Evolutionary conservation across 805 yeast genomes (phyloP).

Genomic region (Suhomyces sp.): DNA sequence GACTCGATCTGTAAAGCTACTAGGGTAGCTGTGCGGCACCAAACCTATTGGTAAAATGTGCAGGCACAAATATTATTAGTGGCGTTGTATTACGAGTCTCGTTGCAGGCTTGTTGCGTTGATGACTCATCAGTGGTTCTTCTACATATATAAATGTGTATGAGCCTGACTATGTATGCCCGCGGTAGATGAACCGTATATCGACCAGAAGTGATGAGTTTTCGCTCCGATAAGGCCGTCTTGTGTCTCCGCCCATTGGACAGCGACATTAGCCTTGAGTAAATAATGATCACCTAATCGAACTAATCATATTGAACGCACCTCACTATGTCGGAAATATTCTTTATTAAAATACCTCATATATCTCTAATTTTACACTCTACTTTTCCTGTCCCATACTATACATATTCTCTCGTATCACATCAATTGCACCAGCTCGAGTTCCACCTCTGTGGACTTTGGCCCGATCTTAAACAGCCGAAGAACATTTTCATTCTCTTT

Average conservation of each 20-base stretch:
- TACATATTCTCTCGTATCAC: neutral
- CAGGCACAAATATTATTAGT: neutral
- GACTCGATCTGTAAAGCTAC: neutral
- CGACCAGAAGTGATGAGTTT: too few relatives aligned
- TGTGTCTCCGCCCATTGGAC: too few relatives aligned
- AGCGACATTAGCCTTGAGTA: too few relatives aligned
- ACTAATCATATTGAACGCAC: too few relatives aligned
- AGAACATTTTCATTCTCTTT: constrained; percentile 14
- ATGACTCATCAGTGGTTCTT: neutral
- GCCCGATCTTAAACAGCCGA: constrained; percentile 22
- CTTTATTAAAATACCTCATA: too few relatives aligned
- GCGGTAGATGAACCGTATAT: too few relatives aligned
- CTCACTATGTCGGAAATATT: too few relatives aligned
- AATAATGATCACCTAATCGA: too few relatives aligned
- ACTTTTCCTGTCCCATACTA: neutral
- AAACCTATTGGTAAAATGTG: neutral
- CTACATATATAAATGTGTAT: too few relatives aligned
- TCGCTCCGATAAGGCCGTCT: too few relatives aligned
- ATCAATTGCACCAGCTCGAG: neutral
- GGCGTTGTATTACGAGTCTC: neutral
- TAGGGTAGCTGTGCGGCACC: neutral
- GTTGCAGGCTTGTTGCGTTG: neutral
- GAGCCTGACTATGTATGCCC: too few relatives aligned
- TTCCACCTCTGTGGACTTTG: constrained; percentile 9
- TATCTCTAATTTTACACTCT: neutral